Base-by-base conservation (phyloP, 768 basidiomycete genomes). In the Rhizopogon salebrosus region DNA sequence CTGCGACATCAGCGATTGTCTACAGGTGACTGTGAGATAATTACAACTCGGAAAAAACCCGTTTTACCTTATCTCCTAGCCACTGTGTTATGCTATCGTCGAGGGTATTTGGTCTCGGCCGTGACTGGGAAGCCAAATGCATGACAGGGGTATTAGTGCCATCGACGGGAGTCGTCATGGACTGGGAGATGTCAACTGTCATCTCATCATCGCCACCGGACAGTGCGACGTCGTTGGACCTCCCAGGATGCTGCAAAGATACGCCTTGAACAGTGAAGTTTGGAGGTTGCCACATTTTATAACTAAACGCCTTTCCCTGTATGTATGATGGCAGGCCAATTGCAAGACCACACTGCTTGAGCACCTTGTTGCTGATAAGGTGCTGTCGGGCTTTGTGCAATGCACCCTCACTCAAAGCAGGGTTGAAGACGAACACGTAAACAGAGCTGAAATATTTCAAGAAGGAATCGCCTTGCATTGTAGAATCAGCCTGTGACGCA, bases 1-100 rank as follows among this genome's bases (percentile, higher is more conserved):
- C 92, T 8, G 82, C 80, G 39, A 92, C 87, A 68, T 94, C 92
- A 45, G 92, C 91, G 26, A 92, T 75, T 20, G 83, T 81, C 91
- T 92, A 29, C 23, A 49, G 18, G 60, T 16, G 22, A 35, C 37
- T 46, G 45, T 67, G 49, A 64, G 45, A 8, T 55, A 23, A 48
- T 39, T 46, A 41, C 29, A 45, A 6, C 50, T 39, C 45, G 53
- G 43, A 37, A 48, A 34, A 14, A 34, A 24, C 39, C 35, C 29
- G 39, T 35, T 24, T 35, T 56, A 87, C 90, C 82, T 92, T 92
- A 70, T 92, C 88, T 41, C 87, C 89, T 4, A 92, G 65, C 77
- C 79, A 82, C 45, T 82, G 80, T 46, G 67, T 73, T 62, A 62
- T 68, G 57, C 60, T 66, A 26, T 78, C 75, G 27, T 77, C 72